phyloP scores from a whole-genome alignment of 441 rosid genomes.

The Metrosideros polymorpha region DNA sequence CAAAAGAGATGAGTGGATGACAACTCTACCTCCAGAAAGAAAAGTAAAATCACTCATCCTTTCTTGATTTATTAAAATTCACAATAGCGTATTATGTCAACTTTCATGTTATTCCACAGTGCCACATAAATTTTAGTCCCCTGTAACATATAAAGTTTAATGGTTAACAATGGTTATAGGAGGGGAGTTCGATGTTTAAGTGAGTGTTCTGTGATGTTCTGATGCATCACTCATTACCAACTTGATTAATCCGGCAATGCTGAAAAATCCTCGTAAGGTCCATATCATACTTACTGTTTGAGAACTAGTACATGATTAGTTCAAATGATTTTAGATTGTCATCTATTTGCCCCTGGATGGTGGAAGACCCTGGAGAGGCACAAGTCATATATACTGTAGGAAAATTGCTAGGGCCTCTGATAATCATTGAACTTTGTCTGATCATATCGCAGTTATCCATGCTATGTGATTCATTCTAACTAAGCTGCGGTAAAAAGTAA shows the following conservation, averaged over 20 bases:
- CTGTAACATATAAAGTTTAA: not conserved
- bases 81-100: not conserved
- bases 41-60: conserved; percentile 37
- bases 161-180: not conserved
- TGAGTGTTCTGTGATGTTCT: not conserved
- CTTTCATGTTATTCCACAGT: not conserved
- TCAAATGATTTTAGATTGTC: not conserved
- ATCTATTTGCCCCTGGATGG: not conserved
- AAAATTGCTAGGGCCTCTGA: not conserved
- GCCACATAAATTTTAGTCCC: not conserved
- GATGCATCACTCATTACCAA: not conserved
- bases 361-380: not conserved
- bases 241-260: not conserved
- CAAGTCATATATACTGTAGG: not conserved
- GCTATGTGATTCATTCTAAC: not conserved
- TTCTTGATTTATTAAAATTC: not conserved
- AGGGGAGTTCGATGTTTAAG: not conserved
- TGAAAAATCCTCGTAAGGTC: not conserved
- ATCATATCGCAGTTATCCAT: not conserved
- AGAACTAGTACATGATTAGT: not conserved
- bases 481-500: not conserved
- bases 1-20: conserved; percentile 97
- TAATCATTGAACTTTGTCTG: not conserved
- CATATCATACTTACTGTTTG: not conserved
- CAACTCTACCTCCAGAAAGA: conserved; percentile 88